Base-by-base conservation (phyloP, 2,329 filamentous ascomycete species). In the Fusarium citri region DNA sequence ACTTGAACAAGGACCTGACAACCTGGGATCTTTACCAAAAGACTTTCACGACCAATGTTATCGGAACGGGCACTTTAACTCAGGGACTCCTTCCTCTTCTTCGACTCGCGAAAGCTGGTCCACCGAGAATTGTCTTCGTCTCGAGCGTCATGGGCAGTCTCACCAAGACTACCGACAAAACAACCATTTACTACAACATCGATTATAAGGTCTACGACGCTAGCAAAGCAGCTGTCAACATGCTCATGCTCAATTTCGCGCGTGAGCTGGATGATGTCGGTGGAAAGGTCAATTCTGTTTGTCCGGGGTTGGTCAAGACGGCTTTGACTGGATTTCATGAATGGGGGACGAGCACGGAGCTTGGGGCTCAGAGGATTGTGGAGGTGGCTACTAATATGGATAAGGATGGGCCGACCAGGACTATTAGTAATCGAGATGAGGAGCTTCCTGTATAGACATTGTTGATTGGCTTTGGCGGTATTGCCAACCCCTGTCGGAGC, bases 181-280 rank as follows among this genome's bases (percentile, higher is more conserved):
- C 59, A 0, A 78, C 67, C 0, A 25, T 55, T 2, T 77, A 58
- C 12, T 79, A 79, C 47, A 56, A 51, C 2, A 62, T 70, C 18
- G 76, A 78, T 8, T 78, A 74, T 48, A 79, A 76, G 34, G 72
- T 75, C 2, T 84, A 84, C 55, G 72, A 80, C 15, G 66, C 74
- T 7, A 83, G 80, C 71, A 84, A 84, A 64, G 79, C 82, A 2
- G 83, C 82, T 0, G 25, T 83, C 12, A 82, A 84, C 30, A 82
- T 83, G 77, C 67, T 84, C 5, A 74, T 72, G 31, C 20, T 79
- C 6, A 76, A 79, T 49, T 83, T 79, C 49, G 74, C 72, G 2
- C 67, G 76, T 1, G 72, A 76, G 14, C 34, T 83, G 40, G 68
- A 75, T 7, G 73, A 74, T 22, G 48, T 66, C 6, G 76, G 75